These are phyloP conservation scores for Artemisia annua DNA, from an alignment of 129 eudicot genomes.

Conservation along the genomic window DNA sequence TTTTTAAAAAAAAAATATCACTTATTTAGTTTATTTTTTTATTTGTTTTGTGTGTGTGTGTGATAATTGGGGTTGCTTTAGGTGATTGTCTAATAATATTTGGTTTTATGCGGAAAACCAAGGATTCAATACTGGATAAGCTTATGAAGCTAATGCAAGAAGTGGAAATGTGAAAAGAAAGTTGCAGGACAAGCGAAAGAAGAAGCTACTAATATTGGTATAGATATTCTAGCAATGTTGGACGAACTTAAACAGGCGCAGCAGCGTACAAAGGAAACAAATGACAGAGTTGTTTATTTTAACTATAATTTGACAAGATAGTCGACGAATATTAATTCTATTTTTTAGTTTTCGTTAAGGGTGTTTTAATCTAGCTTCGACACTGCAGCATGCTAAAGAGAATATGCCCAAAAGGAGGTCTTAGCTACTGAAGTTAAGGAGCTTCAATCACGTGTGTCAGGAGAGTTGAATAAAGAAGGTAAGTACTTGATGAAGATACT, in stretches of 20 bases:
- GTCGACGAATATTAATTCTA: too few species aligned
- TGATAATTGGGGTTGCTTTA: too few species aligned
- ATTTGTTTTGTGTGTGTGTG: too few species aligned
- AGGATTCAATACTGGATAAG: not conserved
- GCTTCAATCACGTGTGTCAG: constrained; percentile 62
- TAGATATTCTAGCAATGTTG: not conserved
- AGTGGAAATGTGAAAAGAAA: not conserved
- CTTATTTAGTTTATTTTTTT: too few species aligned
- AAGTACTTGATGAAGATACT: constrained; percentile 62
- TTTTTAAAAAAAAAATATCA: too few species aligned
- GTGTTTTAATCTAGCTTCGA: too few species aligned
- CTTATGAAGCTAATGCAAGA: not conserved
- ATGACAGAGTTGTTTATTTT: too few species aligned
- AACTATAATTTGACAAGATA: too few species aligned
- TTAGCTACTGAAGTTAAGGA: constrained; percentile 62
- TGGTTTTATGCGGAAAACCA: not conserved
- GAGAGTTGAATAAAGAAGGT: constrained; percentile 54
- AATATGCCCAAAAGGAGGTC: constrained; percentile 63
- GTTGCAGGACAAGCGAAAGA: not conserved
- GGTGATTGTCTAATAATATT: too few species aligned
- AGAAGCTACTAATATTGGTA: too few species aligned
- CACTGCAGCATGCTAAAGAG: constrained; percentile 64
- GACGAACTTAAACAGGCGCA: not conserved
- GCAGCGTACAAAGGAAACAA: constrained; percentile 45
- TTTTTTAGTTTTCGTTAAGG: too few species aligned